Evolutionary conservation across 73 alveolate species (phyloP).

Genomic region (Symbiodinium natans): DNA sequence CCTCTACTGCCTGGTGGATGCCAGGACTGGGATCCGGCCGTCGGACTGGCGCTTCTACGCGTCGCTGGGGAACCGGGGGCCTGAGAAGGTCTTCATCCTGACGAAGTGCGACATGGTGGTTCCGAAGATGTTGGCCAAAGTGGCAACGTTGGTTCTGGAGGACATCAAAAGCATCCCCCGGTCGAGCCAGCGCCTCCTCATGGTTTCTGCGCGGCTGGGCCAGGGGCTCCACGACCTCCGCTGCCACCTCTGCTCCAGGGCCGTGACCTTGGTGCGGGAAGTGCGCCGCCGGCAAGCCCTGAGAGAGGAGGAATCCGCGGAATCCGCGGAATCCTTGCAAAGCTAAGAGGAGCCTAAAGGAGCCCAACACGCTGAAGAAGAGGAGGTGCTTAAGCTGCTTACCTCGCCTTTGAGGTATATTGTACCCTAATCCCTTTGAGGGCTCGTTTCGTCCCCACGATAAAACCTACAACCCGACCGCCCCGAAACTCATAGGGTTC

Average conservation of each 20-base stretch:
- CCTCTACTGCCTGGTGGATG: constrained; percentile 77
- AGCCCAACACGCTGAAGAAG: too few species aligned
- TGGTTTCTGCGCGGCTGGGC: constrained; percentile 55
- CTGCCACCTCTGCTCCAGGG: constrained; percentile 57
- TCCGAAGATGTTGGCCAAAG: constrained; percentile 68
- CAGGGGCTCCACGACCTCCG: constrained; percentile 71
- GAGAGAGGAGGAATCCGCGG: background rate
- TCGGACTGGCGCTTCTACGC: constrained; percentile 69
- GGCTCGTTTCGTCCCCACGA: too few species aligned
- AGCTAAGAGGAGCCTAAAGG: too few species aligned
- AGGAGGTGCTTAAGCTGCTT: too few species aligned
- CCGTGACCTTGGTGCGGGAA: constrained; percentile 30
- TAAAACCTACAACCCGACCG: too few species aligned
- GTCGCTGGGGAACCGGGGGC: constrained; percentile 41
- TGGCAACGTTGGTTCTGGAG: constrained; percentile 58
- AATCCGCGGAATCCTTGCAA: background rate
- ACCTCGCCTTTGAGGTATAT: too few species aligned
- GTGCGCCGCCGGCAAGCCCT: constrained; percentile 31
- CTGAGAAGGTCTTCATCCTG: constrained; percentile 51
- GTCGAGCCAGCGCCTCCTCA: constrained; percentile 63
- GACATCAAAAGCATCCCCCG: constrained; percentile 48
- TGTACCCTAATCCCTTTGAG: too few species aligned
- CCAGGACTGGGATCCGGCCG: constrained; percentile 76
- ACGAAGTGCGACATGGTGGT: constrained; percentile 66
- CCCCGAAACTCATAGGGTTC: too few species aligned